Evolutionary conservation across 208 protist species (phyloP).

Genomic region (Lotmaria passim): DNA sequence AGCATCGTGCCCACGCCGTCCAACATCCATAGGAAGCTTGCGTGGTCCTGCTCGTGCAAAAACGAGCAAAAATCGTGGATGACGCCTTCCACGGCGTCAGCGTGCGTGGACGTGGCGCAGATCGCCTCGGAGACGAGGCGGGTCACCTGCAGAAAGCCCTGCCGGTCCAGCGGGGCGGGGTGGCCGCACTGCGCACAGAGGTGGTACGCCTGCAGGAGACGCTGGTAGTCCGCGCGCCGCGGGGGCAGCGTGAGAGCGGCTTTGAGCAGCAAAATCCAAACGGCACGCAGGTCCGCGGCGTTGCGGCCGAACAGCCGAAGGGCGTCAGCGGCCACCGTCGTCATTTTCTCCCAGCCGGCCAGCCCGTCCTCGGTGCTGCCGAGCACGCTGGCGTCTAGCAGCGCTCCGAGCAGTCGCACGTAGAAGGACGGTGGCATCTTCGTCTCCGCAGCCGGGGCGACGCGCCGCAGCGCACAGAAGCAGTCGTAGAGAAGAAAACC

Average conservation of each 20-base stretch:
- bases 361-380: not conserved
- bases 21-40: conserved; percentile 76
- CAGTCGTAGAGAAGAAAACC: conserved; percentile 50
- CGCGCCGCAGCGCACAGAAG: conserved; percentile 42
- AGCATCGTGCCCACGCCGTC: conserved; percentile 58
- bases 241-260: conserved; percentile 64
- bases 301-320: conserved; percentile 63
- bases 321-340: conserved; percentile 40
- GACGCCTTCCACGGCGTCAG: conserved; percentile 12
- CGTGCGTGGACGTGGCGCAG: conserved; percentile 3
- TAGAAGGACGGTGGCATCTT: conserved; percentile 68
- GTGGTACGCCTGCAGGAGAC: conserved; percentile 71
- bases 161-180: conserved; percentile 44
- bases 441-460: conserved; percentile 48
- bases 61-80: conserved; percentile 41
- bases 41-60: conserved; percentile 45
- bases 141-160: conserved; percentile 63
- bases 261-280: conserved; percentile 81
- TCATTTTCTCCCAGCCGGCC: conserved; percentile 45
- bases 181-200: conserved; percentile 54
- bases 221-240: conserved; percentile 28
- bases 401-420: conserved; percentile 63
- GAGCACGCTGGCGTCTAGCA: conserved; percentile 50
- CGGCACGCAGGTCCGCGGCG: conserved; percentile 40
- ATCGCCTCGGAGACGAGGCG: conserved; percentile 53